Conservation (phyloP, 495 filamentous ascomycete genomes). For the Clohesyomyces aquaticus region DNA sequence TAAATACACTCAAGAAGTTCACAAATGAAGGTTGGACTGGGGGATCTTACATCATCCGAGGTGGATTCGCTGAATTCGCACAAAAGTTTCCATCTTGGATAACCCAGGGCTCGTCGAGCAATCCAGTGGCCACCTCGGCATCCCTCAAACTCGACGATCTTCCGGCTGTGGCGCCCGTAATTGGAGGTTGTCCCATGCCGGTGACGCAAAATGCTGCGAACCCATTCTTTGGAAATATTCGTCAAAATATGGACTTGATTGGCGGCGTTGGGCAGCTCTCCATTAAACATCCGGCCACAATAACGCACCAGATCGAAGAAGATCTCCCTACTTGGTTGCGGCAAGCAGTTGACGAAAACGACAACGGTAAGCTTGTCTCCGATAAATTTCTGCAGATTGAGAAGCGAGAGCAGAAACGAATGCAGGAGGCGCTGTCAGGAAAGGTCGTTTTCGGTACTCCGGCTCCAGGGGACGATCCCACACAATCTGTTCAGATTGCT, state of each 20-base stretch:
- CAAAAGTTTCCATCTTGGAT: conserved; percentile 55
- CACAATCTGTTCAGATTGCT: conserved; percentile 62
- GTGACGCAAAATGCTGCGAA: conserved; percentile 67
- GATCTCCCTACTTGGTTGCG: conserved; percentile 77
- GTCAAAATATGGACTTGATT: conserved; percentile 94
- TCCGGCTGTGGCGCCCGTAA: conserved; percentile 70
- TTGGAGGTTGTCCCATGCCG: conserved; percentile 86
- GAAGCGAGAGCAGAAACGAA: conserved; percentile 80
- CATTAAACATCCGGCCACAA: conserved; percentile 65
- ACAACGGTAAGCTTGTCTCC: conserved; percentile 79
- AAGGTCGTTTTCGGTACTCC: conserved; percentile 59
- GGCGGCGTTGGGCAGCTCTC: conserved; percentile 91
- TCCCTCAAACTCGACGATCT: conserved; percentile 43
- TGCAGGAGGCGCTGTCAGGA: conserved; percentile 82
- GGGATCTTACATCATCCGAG: conserved; percentile 68
- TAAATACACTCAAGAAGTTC: conserved; percentile 93
- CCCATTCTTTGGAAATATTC: conserved; percentile 94
- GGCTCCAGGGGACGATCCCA: conserved; percentile 15
- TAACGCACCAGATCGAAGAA: conserved; percentile 52
- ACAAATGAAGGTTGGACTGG: conserved; percentile 81
- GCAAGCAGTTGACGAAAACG: conserved; percentile 62
- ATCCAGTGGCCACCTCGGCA: conserved; percentile 50
- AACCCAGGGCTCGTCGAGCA: conserved; percentile 47
- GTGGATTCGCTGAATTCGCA: conserved; percentile 57
- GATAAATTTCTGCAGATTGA: conserved; percentile 85